Percentiles rank a stretch among this genome's conserved stretches.
Evolutionary conservation across 2,329 filamentous ascomycete genomes (phyloP).

Genomic region (Metarhizium anisopliae): DNA sequence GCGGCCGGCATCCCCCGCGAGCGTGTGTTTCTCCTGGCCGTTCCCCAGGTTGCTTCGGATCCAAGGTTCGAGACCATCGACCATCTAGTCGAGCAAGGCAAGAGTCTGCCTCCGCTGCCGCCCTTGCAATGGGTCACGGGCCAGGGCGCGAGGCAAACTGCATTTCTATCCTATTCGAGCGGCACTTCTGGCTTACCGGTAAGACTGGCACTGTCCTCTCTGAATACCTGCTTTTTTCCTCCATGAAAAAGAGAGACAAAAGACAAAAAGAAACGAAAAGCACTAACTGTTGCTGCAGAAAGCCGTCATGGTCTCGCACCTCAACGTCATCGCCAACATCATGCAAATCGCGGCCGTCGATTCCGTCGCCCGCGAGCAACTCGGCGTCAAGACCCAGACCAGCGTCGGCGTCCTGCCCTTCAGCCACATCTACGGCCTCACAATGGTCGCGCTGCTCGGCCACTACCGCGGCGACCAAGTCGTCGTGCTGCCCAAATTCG

Average conservation of each 20-base stretch:
- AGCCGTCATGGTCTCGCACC: conserved; percentile 76
- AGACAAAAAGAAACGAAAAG: too few relatives aligned
- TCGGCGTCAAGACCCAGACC: conserved; percentile 31
- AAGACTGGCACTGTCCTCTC: conserved; percentile 14
- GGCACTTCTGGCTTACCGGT: conserved; percentile 72
- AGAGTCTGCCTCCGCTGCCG: conserved; percentile 41
- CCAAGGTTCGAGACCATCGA: conserved; percentile 54
- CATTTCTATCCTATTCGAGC: conserved; percentile 73
- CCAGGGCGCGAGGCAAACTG: conserved; percentile 57
- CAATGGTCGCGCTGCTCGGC: conserved; percentile 57
- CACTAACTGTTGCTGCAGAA: conserved; percentile 37
- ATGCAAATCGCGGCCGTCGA: conserved; percentile 49
- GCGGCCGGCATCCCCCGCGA: conserved; percentile 53
- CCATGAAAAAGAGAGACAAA: not conserved
- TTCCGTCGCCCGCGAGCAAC: conserved; percentile 24
- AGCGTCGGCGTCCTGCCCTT: conserved; percentile 65
- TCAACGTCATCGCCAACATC: conserved; percentile 69
- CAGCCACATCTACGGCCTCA: conserved; percentile 73
- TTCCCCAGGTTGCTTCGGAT: conserved; percentile 47
- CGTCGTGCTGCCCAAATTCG: conserved; percentile 67
- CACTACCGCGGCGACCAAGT: conserved; percentile 65
- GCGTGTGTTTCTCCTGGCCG: conserved; percentile 59
- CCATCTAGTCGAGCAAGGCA: conserved; percentile 55
- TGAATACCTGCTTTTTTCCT: not conserved
- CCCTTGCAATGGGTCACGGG: conserved; percentile 52